Evolutionary conservation across 2,329 filamentous ascomycete genomes (phyloP), one percentile per base, ranked within the genome.

Genomic region (Kalmusia sp.): DNA sequence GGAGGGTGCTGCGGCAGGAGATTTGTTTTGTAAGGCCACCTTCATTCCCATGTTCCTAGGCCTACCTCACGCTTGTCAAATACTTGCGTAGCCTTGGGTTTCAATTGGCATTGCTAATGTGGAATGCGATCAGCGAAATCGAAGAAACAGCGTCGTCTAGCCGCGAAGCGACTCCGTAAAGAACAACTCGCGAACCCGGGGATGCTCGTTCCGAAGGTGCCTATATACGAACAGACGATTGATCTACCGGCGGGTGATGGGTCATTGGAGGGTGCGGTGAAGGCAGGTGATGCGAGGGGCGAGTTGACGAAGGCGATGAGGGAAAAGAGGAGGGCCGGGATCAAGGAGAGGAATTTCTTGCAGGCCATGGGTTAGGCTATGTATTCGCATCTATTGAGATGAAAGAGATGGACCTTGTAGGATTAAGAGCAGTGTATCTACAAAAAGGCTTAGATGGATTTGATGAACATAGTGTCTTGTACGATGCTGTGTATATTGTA

Each of bases 301-400:
- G 85, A 87, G 64, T 78, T 93, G 66, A 88, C 82, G 61, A 84
- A 81, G 76, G 87, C 86, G 28, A 87, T 92, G 89, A 84, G 90
- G 68, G 84, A 84, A 72, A 89, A 92, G 79, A 82, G 90, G 71
- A 85, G 88, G 76, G 84, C 84, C 54, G 84, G 82, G 76, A 95
- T 95, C 70, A 93, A 93, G 85, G 91, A 95, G 81, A 78, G 77
- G 71, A 95, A 95, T 78, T 95, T 92, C 82, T 84, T 95, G 76
- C 90, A 89, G 83, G 85, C 86, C 37, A 91, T 93, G 89, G 68
- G 76, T 8, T 80, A 77, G 52, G 38, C 25, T 37, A 31, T 6
- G 14, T 22, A 19, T 17, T 24, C 11, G 43, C 19, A 28, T 45
- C 27, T n/a, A n/a, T 41, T 17, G 39, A 12, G 2, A 35, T 21